Conservation (phyloP, 148 eudicot genomes). For the Amaranthus cruentus region DNA sequence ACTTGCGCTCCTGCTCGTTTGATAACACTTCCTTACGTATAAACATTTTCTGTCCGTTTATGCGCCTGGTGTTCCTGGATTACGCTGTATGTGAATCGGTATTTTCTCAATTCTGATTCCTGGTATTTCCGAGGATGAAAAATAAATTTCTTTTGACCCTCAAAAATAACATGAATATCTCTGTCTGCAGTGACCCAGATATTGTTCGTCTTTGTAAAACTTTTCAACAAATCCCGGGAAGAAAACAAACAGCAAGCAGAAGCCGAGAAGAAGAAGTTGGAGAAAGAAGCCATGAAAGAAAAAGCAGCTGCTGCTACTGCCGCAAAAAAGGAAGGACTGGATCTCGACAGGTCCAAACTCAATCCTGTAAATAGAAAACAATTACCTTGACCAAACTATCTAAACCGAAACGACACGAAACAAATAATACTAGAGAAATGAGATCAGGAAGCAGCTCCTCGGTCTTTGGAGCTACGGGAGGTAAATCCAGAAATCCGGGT, state of each 20-base stretch:
- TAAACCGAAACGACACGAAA: not conserved
- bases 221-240: constrained; percentile 82
- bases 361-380: constrained; percentile 33
- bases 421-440: not conserved
- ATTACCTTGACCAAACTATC: constrained; percentile 26
- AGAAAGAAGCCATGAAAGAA: constrained; percentile 93
- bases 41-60: too few species aligned
- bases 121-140: too few species aligned
- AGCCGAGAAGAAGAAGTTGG: constrained; percentile 89
- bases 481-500: not conserved
- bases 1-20: too few species aligned
- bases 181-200: constrained; percentile 77
- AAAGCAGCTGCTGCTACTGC: constrained; percentile 53
- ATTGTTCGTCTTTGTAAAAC: constrained; percentile 65
- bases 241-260: constrained; percentile 87
- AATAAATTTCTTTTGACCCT: too few species aligned
- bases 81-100: too few species aligned
- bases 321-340: constrained; percentile 48
- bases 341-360: constrained; percentile 47
- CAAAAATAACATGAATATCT: not conserved
- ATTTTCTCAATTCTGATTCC: too few species aligned
- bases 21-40: too few species aligned
- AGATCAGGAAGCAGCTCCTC: not conserved
- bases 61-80: too few species aligned
- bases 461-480: not conserved